Evolutionary conservation across 2,329 filamentous ascomycete genomes (phyloP).

Genomic region (Shiraia sp.): DNA sequence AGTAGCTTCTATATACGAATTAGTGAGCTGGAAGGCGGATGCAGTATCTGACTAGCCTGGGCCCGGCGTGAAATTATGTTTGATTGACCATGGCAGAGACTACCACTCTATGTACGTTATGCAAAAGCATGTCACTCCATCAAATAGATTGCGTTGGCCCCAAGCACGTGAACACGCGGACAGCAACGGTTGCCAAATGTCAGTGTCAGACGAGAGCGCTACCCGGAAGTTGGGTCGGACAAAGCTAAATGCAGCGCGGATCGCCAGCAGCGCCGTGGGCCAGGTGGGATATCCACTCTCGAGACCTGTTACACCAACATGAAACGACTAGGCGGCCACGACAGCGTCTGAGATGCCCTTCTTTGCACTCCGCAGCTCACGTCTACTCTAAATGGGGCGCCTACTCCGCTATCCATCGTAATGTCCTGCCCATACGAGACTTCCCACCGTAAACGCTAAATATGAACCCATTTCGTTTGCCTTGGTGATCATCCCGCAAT

Average conservation of each 20-base stretch:
- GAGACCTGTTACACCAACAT: constrained; percentile 6
- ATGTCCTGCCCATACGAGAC: constrained; percentile 6
- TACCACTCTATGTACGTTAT: too few species aligned
- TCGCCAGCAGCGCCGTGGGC: too few species aligned
- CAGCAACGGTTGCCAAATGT: constrained; percentile 1
- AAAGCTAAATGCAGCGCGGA: constrained; percentile 6
- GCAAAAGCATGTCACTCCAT: constrained; percentile 3
- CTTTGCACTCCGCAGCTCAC: constrained; percentile 4
- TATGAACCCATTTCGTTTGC: constrained; percentile 3
- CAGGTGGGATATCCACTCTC: constrained; percentile 4
- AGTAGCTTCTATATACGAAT: constrained; percentile 15
- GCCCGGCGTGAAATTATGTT: too few species aligned
- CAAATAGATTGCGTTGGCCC: constrained; percentile 1
- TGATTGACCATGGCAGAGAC: too few species aligned
- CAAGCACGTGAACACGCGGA: background rate
- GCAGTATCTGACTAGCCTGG: constrained; percentile 1
- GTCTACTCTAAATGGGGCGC: background rate
- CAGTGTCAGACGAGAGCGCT: constrained; percentile 6
- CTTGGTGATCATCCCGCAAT: constrained; percentile 8
- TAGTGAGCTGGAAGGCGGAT: constrained; percentile 9
- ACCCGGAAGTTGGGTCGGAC: constrained; percentile 1
- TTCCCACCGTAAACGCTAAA: constrained; percentile 1
- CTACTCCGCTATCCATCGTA: background rate
- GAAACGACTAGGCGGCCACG: constrained; percentile 5
- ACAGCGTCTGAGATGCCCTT: constrained; percentile 9